Evolutionary conservation across 2,329 filamentous ascomycete species (phyloP).

Genomic region (Colletotrichum aenigma): DNA sequence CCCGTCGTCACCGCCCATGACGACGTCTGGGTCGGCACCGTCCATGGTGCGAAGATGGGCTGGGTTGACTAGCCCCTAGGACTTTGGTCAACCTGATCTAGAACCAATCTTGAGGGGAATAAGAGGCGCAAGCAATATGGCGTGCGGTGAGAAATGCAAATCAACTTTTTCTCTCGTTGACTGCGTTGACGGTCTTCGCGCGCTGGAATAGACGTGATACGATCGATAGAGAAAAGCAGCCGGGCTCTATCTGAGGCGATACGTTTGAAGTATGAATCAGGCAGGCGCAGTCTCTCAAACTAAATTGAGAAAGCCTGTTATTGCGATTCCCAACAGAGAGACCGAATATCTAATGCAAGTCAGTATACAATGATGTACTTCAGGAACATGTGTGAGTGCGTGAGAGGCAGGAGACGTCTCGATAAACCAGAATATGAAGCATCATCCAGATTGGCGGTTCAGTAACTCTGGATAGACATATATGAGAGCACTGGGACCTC

Average conservation of each 20-base stretch:
- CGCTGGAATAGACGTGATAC: neutral
- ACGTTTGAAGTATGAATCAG: neutral
- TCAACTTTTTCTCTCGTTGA: neutral
- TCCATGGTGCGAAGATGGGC: neutral
- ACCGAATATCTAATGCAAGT: neutral
- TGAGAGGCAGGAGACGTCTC: neutral
- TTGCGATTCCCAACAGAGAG: neutral
- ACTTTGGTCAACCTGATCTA: neutral
- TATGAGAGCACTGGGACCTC: neutral
- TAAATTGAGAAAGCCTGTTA: neutral
- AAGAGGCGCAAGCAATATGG: neutral
- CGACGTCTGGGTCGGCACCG: slow-evolving; percentile 23
- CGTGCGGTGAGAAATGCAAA: neutral
- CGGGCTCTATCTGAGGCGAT: neutral
- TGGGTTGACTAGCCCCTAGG: neutral
- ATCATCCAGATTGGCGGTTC: neutral
- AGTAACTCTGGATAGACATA: neutral
- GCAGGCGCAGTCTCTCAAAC: neutral
- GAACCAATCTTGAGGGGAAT: neutral
- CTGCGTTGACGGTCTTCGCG: neutral
- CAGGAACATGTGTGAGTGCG: neutral
- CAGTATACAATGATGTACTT: neutral
- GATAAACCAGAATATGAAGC: neutral
- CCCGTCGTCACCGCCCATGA: slow-evolving; percentile 49
- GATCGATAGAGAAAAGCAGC: neutral